These are phyloP conservation scores for Globisporangium canariense DNA, from an alignment of 352 stramenopile genomes.

Conservation along the genomic window DNA sequence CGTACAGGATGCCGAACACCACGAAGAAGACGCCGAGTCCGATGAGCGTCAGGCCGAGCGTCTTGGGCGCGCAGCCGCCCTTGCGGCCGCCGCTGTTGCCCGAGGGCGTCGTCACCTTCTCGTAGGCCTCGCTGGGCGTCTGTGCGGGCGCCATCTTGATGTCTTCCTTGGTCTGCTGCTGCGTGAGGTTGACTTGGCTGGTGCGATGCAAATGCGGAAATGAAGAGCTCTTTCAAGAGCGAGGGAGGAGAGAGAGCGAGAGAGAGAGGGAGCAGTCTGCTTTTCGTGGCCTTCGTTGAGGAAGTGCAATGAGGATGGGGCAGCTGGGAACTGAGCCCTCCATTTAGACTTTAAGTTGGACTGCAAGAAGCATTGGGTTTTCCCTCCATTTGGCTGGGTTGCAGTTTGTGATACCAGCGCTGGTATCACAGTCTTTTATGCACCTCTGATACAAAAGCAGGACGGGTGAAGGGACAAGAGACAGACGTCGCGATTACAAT, in stretches of 20 bases:
- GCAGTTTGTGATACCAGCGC: no score
- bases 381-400: no score
- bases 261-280: no score
- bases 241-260: background rate
- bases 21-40: constrained; percentile 28
- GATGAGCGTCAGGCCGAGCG: constrained; percentile 34
- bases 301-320: no score
- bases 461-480: background rate
- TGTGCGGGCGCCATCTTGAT: background rate
- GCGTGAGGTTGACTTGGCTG: background rate
- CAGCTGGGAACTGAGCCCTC: no score
- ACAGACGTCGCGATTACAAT: background rate
- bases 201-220: constrained; percentile 2
- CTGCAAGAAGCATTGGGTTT: no score
- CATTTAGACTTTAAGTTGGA: no score
- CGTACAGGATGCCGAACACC: constrained; percentile 40
- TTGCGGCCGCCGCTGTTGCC: constrained; percentile 2
- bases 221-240: constrained; percentile 1
- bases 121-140: constrained; percentile 17
- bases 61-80: constrained; percentile 25
- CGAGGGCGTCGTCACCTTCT: constrained; percentile 17
- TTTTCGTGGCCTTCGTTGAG: no score
- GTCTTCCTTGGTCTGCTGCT: background rate
- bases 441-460: no score
- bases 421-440: no score